These are phyloP conservation scores for Lathyrus sativus DNA, from an alignment of 306 rosid species.

Conservation along the genomic window DNA sequence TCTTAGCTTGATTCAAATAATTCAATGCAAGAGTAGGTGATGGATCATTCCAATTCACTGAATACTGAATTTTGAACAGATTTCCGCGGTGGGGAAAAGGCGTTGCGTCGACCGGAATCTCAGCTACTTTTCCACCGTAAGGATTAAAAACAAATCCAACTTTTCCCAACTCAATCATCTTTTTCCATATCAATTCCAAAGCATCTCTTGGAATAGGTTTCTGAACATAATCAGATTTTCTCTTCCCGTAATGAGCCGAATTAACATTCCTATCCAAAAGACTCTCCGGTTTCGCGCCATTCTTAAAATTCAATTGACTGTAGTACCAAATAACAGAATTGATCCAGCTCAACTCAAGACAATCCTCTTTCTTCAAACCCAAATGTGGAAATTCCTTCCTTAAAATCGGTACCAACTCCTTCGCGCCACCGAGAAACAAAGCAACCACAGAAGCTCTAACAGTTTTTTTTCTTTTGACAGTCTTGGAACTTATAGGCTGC, in stretches of 20 bases:
- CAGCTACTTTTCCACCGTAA: slow-evolving; percentile 65
- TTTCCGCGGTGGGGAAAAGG: slow-evolving; percentile 69
- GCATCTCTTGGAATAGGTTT: slow-evolving; percentile 47
- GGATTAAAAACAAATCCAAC: slow-evolving; percentile 48
- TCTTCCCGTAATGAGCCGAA: slow-evolving; percentile 25
- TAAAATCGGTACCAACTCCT: slow-evolving; percentile 26
- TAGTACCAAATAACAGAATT: slow-evolving; percentile 51
- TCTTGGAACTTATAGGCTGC: slow-evolving; percentile 27
- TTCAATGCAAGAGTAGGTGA: slow-evolving; percentile 26
- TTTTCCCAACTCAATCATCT: slow-evolving; percentile 52
- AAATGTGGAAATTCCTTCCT: slow-evolving; percentile 54
- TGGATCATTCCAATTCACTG: slow-evolving; percentile 43
- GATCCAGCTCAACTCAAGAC: slow-evolving; percentile 56
- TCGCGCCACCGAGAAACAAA: neutral
- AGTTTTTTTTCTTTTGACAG: slow-evolving; percentile 44
- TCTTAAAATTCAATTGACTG: neutral
- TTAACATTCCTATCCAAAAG: slow-evolving; percentile 21
- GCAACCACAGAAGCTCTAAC: slow-evolving; percentile 46
- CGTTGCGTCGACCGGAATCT: slow-evolving; percentile 50
- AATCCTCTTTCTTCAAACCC: slow-evolving; percentile 54
- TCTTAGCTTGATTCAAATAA: slow-evolving; percentile 3
- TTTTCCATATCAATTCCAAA: slow-evolving; percentile 54
- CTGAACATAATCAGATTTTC: slow-evolving; percentile 59
- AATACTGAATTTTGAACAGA: slow-evolving; percentile 53
- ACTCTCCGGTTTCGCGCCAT: neutral